Evolutionary conservation across 306 rosid genomes (phyloP), one percentile per base, ranked within the genome.

Genomic region (cucumber (Cucumis sativus)): DNA sequence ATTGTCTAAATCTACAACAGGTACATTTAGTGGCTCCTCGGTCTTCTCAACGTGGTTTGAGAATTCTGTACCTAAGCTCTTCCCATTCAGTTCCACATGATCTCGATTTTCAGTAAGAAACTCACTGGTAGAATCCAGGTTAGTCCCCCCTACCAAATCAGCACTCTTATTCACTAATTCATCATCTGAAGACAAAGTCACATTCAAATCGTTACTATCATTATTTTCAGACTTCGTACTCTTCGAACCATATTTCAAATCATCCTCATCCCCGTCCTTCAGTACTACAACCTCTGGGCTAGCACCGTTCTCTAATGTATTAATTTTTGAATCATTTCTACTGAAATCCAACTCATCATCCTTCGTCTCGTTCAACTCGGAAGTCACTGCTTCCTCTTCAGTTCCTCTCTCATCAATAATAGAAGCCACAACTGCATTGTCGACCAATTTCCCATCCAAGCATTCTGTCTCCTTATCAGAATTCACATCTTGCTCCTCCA

Each of bases 351-450:
- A 56, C 55, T 21, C 79, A 65, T 80, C 83, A 10, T 75, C 85
- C 65, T 15, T 66, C 23, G 0, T 56, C 62, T 75, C 80, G 45
- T 73, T 58, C 64, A 77, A 79, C 33, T 82, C 89, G 52, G 62
- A 23, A n/a, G 12, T 10, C 72, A 52, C 56, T 39, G 71, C 83
- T 51, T 82, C 89, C 61, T 69, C 75, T 51, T 25, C 78, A 41
- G 81, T 71, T 69, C 81, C 87, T 64, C 79, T 86, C 65, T 83
- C 85, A 77, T 78, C 89, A 88, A 82, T 64, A 39, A 61, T 83
- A 25, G 80, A 80, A 20, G 23, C 52, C 72, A 40, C 83, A 18
- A 39, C 71, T 66, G 21, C 49, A 52, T 56, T 80, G 23, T 75
- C 82, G 47, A 52, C 75, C 13, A 65, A 35, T 55, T 37, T 64